A percentile compares a stretch with the other conserved stretches of the same genome.
Evolutionary conservation across 2,329 filamentous ascomycete species (phyloP).

Genomic region (Eutypa lata): DNA sequence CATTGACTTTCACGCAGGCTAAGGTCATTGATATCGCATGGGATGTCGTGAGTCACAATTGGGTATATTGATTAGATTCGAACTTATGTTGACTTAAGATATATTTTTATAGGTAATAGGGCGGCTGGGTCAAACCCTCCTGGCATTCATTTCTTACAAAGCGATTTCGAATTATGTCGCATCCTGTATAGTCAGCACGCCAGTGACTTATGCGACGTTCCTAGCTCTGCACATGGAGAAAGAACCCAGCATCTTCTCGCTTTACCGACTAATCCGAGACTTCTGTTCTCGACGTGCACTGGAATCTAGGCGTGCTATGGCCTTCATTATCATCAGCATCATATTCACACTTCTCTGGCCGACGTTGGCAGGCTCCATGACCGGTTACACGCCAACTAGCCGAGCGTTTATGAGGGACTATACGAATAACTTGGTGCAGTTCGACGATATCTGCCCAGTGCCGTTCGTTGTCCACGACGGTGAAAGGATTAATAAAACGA

Average conservation of each 20-base stretch:
- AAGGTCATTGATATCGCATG: conserved; percentile 26
- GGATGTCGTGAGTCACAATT: conserved; percentile 20
- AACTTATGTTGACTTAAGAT: too few species aligned
- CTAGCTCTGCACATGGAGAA: background rate
- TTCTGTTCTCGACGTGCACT: background rate
- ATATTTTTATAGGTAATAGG: background rate
- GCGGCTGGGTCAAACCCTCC: background rate
- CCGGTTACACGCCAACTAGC: background rate
- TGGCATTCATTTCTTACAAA: background rate
- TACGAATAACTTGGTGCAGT: background rate
- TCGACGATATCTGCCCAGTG: background rate
- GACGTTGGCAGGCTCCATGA: background rate
- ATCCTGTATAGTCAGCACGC: background rate
- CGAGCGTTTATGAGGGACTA: background rate
- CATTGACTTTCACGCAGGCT: conserved; percentile 19
- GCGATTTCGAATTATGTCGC: background rate
- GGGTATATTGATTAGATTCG: too few species aligned
- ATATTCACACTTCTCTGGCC: background rate
- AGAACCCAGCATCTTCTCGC: background rate
- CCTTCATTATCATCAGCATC: background rate
- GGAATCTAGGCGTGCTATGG: background rate
- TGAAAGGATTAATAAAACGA: background rate
- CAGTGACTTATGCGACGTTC: background rate
- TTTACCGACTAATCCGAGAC: background rate
- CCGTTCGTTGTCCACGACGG: background rate